Percentiles rank a stretch among this genome's conserved stretches.
These are phyloP conservation scores for Apiospora sp. DNA, from an alignment of 2,329 filamentous ascomycete genomes.

Conservation along the genomic window DNA sequence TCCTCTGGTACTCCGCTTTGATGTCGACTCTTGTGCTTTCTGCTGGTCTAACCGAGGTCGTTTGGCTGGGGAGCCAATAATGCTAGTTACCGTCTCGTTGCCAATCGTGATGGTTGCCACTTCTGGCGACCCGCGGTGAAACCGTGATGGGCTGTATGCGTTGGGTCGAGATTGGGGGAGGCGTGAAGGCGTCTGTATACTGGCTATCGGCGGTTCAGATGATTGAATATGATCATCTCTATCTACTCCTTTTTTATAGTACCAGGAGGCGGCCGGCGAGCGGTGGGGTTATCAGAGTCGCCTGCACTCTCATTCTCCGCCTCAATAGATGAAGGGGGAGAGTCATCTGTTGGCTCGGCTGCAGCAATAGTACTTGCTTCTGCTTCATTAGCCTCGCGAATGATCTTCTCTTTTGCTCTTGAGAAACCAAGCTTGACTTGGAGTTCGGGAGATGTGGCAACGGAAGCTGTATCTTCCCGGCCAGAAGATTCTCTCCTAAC, in stretches of 20 bases:
- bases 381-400: background rate
- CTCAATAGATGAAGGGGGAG: background rate
- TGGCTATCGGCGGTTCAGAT: slow-evolving; percentile 44
- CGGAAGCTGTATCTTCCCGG: slow-evolving; percentile 28
- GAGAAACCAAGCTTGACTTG: slow-evolving; percentile 26
- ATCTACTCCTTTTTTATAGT: background rate
- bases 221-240: background rate
- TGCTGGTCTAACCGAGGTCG: slow-evolving; percentile 52
- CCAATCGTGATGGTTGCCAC: slow-evolving; percentile 80
- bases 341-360: background rate
- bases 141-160: slow-evolving; percentile 38
- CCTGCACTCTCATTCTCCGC: slow-evolving; percentile 22
- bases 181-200: slow-evolving; percentile 43
- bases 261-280: background rate
- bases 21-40: slow-evolving; percentile 40
- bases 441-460: slow-evolving; percentile 11
- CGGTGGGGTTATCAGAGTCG: slow-evolving; percentile 23
- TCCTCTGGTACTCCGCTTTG: slow-evolving; percentile 37
- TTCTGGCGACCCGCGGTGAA: slow-evolving; percentile 67
- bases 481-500: slow-evolving; percentile 35
- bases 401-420: slow-evolving; percentile 25
- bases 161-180: slow-evolving; percentile 37
- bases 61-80: slow-evolving; percentile 66
- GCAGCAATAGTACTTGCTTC: background rate
- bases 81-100: slow-evolving; percentile 69